Percentiles rank a stretch among this genome's conserved stretches.
Evolutionary conservation across 2,329 filamentous ascomycete species (phyloP).

Genomic region (Colletotrichum limetticola): DNA sequence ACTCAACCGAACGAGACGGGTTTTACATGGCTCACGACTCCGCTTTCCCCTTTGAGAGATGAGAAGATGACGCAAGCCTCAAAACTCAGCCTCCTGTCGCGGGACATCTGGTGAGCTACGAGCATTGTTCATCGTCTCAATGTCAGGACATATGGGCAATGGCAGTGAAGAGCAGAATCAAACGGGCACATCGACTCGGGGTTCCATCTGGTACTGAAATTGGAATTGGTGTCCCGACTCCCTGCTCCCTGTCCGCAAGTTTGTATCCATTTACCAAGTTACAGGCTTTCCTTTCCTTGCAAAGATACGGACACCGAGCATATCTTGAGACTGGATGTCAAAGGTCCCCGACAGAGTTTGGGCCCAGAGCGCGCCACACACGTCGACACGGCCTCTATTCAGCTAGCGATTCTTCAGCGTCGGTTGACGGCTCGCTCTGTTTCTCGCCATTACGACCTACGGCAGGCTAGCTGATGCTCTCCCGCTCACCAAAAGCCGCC

Average conservation of each 20-base stretch:
- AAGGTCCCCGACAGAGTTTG: slow-evolving; percentile 9
- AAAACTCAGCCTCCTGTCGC: not conserved
- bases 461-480: slow-evolving; percentile 10
- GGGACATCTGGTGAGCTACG: not conserved
- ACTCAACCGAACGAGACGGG: not conserved
- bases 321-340: not conserved
- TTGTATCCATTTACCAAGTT: no score
- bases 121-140: not conserved
- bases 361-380: slow-evolving; percentile 9
- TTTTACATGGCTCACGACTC: not conserved
- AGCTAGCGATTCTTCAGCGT: slow-evolving; percentile 29
- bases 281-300: not conserved
- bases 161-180: not conserved
- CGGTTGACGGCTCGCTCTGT: not conserved
- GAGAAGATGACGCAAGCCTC: slow-evolving; percentile 1
- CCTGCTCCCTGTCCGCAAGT: not conserved
- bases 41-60: not conserved
- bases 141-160: not conserved
- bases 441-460: not conserved
- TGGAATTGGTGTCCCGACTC: not conserved
- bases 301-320: not conserved
- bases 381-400: not conserved
- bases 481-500: slow-evolving; percentile 5
- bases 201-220: not conserved
- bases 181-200: not conserved